Conservation (phyloP, 2,329 filamentous ascomycete species). For the Magnaporthiopsis rhizophila region DNA sequence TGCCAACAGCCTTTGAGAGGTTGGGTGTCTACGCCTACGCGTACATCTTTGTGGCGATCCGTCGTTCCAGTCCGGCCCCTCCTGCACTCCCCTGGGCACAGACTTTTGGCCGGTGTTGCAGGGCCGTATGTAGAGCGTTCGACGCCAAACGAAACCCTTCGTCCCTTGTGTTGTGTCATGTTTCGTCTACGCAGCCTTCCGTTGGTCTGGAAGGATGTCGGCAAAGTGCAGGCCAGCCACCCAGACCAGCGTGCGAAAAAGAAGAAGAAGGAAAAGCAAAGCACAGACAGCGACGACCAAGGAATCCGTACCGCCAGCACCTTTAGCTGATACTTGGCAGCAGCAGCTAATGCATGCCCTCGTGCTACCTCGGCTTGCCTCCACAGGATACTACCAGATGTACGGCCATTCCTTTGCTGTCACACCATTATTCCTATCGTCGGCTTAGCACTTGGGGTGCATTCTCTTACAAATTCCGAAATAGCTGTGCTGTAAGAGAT, state of each 20-base stretch:
- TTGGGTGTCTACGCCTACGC: not conserved
- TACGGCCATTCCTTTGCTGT: not conserved
- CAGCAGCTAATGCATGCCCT: not conserved
- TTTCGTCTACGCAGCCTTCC: not conserved
- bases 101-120: not conserved
- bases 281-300: not conserved
- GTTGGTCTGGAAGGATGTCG: too few relatives aligned
- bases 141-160: too few relatives aligned
- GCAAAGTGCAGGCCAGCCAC: not conserved
- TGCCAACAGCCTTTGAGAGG: too few relatives aligned
- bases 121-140: too few relatives aligned
- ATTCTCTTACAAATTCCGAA: not conserved
- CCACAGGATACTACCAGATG: not conserved
- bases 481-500: not conserved
- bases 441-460: too few relatives aligned
- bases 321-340: not conserved
- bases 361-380: not conserved
- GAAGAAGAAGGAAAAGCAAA: not conserved
- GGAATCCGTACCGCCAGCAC: not conserved
- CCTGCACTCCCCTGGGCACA: not conserved
- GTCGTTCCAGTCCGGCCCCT: not conserved
- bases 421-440: not conserved
- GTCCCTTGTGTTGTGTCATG: not conserved
- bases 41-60: not conserved
- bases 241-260: too few relatives aligned